Base-by-base conservation (phyloP, 352 stramenopile genomes). In the Phytophthora chlamydospora region DNA sequence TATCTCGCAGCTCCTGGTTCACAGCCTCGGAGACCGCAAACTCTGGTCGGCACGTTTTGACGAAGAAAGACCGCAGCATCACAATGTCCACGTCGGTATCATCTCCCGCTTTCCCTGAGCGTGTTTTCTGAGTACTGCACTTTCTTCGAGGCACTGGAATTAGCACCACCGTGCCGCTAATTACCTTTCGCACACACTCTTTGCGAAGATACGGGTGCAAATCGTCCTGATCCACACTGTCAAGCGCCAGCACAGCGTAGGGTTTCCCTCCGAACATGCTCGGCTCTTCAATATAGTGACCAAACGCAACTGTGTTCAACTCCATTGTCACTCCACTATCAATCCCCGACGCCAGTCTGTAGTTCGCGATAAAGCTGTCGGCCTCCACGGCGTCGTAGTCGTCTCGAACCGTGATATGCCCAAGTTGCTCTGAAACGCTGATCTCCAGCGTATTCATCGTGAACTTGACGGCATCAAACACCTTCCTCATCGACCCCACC, bases 391-490 rank as follows among this genome's bases (percentile, higher is more conserved):
- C 21, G 19, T 67, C 59, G 16, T 67, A 67, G 43, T 67, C 58
- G 3, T 67, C 58, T 21, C 58, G 49, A 2, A 67, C 6, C 10
- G 59, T 79, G 1, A 77, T 59, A 9, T 78, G 60, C 0, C 61
- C 66, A 13, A 78, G 49, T 11, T 46, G 41, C 45, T 79, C 71
- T 0, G 71, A 76, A 11, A 79, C 64, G 14, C 29, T 58, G 45
- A 79, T 79, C 44, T 79, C 71, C 21, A 74, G 45, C n/a, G 51
- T 76, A 29, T 64, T 35, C 24, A 76, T 24, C 17, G 48, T 67
- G 58, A 68, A 73, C 27, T 58, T 58, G 32, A 73, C 36, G n/a
- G 69, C 69, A 33, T 79, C 63, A 29, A 73, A 76, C 7, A 79
- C 66, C 6, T 71, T 34, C 2, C 35, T 12, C 2, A 79, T 13